Percentiles rank a stretch among this genome's conserved stretches.
phyloP scores from a whole-genome alignment of 352 stramenopile species.

The Globisporangium heterothallicum region DNA sequence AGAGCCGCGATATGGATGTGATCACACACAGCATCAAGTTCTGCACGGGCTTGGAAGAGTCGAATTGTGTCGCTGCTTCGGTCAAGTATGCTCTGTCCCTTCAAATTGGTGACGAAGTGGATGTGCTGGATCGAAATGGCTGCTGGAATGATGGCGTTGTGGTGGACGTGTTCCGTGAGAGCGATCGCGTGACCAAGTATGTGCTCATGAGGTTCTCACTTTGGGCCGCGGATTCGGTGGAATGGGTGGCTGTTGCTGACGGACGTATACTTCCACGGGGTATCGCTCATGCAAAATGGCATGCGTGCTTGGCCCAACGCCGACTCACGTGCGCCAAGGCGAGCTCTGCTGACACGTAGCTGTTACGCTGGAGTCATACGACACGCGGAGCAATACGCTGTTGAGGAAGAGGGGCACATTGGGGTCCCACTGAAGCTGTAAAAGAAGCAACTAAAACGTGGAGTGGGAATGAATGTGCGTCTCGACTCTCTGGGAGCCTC shows the following conservation, averaged over 20 bases:
- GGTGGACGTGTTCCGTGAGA: constrained; percentile 48
- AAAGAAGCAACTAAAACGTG: constrained; percentile 14
- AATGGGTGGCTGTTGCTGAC: constrained; percentile 70
- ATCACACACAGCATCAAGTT: constrained; percentile 38
- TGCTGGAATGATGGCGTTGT: constrained; percentile 83
- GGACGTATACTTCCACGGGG: constrained; percentile 69
- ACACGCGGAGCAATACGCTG: constrained; percentile 25
- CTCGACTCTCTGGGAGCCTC: too few relatives aligned
- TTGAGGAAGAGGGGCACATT: too few relatives aligned
- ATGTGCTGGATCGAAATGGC: constrained; percentile 72
- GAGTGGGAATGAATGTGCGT: background rate
- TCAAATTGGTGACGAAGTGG: constrained; percentile 56
- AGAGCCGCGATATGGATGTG: constrained; percentile 40
- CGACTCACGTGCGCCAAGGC: constrained; percentile 37
- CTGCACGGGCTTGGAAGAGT: constrained; percentile 15
- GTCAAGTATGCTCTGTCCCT: constrained; percentile 62
- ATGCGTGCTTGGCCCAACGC: constrained; percentile 42
- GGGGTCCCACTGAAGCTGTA: constrained; percentile 8
- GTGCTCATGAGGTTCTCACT: constrained; percentile 59
- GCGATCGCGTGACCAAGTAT: constrained; percentile 36
- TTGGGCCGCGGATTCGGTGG: constrained; percentile 46
- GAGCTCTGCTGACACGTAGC: too few relatives aligned
- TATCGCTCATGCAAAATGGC: constrained; percentile 38
- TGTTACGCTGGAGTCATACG: constrained; percentile 38
- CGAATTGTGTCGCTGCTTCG: constrained; percentile 41